Percentiles rank a stretch among this genome's conserved stretches.
Conservation (phyloP, 2,329 filamentous ascomycete genomes). For the Leptodontidium sp. region DNA sequence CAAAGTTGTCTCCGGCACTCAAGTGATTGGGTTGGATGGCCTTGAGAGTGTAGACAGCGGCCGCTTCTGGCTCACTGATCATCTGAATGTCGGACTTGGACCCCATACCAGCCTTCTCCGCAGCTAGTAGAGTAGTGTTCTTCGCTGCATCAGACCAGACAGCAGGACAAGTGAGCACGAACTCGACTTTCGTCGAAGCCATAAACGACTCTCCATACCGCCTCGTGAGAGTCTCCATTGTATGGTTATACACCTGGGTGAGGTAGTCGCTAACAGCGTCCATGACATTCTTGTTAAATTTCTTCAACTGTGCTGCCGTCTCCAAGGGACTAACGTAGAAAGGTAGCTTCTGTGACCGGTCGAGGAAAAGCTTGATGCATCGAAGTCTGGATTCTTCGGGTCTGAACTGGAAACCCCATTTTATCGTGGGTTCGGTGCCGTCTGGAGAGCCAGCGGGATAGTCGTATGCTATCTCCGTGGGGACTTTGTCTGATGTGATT, state of each 20-base stretch:
- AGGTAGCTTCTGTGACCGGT: conserved; percentile 80
- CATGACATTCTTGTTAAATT: conserved; percentile 78
- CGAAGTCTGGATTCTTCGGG: conserved; percentile 78
- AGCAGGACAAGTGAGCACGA: conserved; percentile 82
- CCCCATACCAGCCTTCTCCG: conserved; percentile 82
- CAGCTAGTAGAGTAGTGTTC: conserved; percentile 80
- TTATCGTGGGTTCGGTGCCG: conserved; percentile 58
- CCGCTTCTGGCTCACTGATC: conserved; percentile 83
- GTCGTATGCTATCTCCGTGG: conserved; percentile 75
- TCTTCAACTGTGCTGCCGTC: conserved; percentile 78
- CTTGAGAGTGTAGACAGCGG: conserved; percentile 81
- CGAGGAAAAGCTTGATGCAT: conserved; percentile 86
- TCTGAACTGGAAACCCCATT: conserved; percentile 87
- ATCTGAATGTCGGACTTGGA: conserved; percentile 74
- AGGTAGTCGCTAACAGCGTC: conserved; percentile 84
- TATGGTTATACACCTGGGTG: conserved; percentile 78
- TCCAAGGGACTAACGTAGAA: conserved; percentile 82
- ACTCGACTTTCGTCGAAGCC: conserved; percentile 77
- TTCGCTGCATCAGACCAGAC: conserved; percentile 90
- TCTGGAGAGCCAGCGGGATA: conserved; percentile 50
- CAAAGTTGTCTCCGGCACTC: conserved; percentile 68
- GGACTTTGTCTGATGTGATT: conserved; percentile 88
- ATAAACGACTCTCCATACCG: conserved; percentile 83
- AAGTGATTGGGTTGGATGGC: conserved; percentile 80
- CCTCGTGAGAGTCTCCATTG: conserved; percentile 77